Evolutionary conservation across 257 asterid species (phyloP).

Genomic region (Scutellaria minor): DNA sequence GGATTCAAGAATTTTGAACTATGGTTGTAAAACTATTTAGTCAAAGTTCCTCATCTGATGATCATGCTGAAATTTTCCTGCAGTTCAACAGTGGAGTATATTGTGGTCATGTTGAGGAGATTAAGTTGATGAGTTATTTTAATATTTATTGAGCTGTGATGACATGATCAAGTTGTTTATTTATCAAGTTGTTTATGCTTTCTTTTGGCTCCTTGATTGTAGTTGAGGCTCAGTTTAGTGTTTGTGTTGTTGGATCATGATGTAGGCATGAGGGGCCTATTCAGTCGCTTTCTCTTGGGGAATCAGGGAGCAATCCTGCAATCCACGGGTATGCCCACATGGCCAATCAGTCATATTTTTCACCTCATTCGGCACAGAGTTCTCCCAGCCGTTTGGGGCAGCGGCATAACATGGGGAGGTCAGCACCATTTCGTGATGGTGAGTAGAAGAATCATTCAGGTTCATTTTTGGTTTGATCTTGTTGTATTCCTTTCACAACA

Average conservation of each 20-base stretch:
- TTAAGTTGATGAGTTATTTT: neutral
- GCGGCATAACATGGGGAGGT: constrained; percentile 67
- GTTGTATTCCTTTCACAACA: neutral
- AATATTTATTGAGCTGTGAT: constrained; percentile 6
- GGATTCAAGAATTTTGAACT: constrained; percentile 3
- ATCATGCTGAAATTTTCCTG: constrained; percentile 6
- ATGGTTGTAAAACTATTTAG: neutral
- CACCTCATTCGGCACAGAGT: constrained; percentile 61
- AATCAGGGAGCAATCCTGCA: constrained; percentile 57
- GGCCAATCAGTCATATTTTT: constrained; percentile 55
- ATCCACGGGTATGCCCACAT: constrained; percentile 56
- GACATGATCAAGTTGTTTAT: constrained; percentile 2
- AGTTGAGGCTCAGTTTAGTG: constrained; percentile 16
- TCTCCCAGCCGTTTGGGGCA: constrained; percentile 79
- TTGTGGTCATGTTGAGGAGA: constrained; percentile 20
- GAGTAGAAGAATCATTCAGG: constrained; percentile 46
- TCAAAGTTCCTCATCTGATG: neutral
- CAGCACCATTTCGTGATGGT: constrained; percentile 60
- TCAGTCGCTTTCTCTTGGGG: constrained; percentile 65
- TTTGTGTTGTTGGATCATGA: constrained; percentile 34
- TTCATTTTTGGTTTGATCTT: neutral
- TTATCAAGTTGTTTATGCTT: neutral
- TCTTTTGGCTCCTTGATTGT: neutral
- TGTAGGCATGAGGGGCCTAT: constrained; percentile 63
- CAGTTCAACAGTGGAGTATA: neutral